These are phyloP conservation scores for Colletotrichum shisoi DNA, from an alignment of 2,329 filamentous ascomycete species.

Conservation along the genomic window DNA sequence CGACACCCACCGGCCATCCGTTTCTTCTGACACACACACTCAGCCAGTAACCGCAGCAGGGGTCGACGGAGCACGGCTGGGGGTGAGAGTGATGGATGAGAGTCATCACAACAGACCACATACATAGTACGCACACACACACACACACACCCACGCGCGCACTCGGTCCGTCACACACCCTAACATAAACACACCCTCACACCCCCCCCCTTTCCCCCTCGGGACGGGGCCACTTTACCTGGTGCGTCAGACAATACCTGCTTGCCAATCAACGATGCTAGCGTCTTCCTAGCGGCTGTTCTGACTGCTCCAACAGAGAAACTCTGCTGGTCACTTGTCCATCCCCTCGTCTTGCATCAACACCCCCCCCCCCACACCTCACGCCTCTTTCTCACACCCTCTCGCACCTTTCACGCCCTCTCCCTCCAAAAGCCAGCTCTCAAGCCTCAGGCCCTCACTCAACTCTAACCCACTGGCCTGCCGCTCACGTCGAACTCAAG, in stretches of 20 bases:
- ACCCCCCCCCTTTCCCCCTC: constrained; percentile 43
- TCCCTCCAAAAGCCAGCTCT: constrained; percentile 36
- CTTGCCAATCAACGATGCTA: constrained; percentile 51
- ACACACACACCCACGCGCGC: not conserved
- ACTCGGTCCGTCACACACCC: constrained; percentile 10
- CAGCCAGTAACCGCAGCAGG: constrained; percentile 33
- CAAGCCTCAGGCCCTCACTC: constrained; percentile 39
- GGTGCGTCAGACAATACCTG: constrained; percentile 59
- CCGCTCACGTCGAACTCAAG: constrained; percentile 47
- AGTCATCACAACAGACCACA: constrained; percentile 33
- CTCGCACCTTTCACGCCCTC: not conserved
- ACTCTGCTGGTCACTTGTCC: constrained; percentile 44
- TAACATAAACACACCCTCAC: constrained; percentile 7
- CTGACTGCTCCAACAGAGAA: constrained; percentile 42
- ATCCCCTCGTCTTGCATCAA: constrained; percentile 35
- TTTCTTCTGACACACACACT: constrained; percentile 38
- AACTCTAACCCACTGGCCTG: constrained; percentile 48
- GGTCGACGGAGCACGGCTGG: constrained; percentile 37
- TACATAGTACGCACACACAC: not conserved
- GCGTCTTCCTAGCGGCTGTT: constrained; percentile 42
- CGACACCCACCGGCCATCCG: constrained; percentile 37
- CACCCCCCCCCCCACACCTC: constrained; percentile 43
- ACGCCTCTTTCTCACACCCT: too few relatives aligned
- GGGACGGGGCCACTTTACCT: constrained; percentile 52
- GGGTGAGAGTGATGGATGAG: constrained; percentile 30